A percentile compares a stretch with the other conserved stretches of the same genome.
phyloP scores from a whole-genome alignment of 352 stramenopile species.

The Peronospora farinosa region DNA sequence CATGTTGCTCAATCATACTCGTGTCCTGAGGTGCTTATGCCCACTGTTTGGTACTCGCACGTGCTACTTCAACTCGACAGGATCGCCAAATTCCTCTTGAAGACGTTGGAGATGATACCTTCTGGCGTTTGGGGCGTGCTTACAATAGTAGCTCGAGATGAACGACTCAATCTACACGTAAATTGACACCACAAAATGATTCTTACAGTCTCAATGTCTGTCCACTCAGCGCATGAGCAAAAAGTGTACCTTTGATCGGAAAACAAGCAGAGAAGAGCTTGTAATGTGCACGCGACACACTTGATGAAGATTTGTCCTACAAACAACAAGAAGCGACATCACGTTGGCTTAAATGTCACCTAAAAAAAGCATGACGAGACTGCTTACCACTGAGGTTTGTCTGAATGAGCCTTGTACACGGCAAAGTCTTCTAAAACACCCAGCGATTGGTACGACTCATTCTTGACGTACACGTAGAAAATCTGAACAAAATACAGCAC shows the following conservation, averaged over 20 bases:
- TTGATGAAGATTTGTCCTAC: slow-evolving; percentile 68
- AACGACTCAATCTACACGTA: slow-evolving; percentile 58
- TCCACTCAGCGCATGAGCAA: neutral
- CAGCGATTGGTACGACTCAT: slow-evolving; percentile 65
- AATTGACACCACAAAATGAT: slow-evolving; percentile 2
- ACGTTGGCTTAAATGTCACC: neutral
- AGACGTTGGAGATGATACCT: slow-evolving; percentile 57
- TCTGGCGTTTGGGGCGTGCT: slow-evolving; percentile 51
- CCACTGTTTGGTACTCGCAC: neutral
- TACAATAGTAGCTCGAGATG: slow-evolving; percentile 59
- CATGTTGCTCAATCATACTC: slow-evolving; percentile 6
- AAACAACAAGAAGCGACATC: neutral
- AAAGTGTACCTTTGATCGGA: slow-evolving; percentile 51
- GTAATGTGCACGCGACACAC: slow-evolving; percentile 64
- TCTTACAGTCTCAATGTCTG: neutral
- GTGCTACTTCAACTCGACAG: slow-evolving; percentile 11
- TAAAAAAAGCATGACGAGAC: neutral
- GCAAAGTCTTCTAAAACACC: slow-evolving; percentile 67
- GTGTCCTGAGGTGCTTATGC: neutral
- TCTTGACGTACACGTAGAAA: slow-evolving; percentile 77
- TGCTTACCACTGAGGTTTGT: slow-evolving; percentile 41
- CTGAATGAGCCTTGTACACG: slow-evolving; percentile 38
- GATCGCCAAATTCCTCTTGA: slow-evolving; percentile 47
- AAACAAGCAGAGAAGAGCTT: slow-evolving; percentile 64
- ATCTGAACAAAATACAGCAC: slow-evolving; percentile 24